Base-by-base conservation (phyloP, 2,329 filamentous ascomycete species). In the Colletotrichum abscissum region DNA sequence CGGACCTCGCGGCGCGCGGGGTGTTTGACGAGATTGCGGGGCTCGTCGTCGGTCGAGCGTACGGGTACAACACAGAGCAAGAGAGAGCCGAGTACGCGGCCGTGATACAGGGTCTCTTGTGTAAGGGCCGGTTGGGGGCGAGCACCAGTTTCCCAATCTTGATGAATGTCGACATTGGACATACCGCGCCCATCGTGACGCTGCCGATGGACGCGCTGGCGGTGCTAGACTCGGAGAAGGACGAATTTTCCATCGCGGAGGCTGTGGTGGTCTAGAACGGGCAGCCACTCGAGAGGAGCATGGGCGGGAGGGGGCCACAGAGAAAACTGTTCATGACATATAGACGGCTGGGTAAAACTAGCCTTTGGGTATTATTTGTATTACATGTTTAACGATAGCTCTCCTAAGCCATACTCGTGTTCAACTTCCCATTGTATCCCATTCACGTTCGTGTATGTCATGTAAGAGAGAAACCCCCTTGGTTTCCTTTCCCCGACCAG, bases 131-230 rank as follows among this genome's bases (percentile, higher is more conserved):
- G 0, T 22, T 82, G 55, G 82, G 77, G 16, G 38, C 38, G 0
- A 75, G 76, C 2, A 38, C 28, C 7, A 77, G 75, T 58, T 85
- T 85, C 65, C 85, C 85, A 0, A 84, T 86, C 11, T 38, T 86
- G 64, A 82, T 83, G 9, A 80, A 81, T 28, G 81, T 86, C 0
- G 85, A 86, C 56, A 77, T 86, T 57, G 85, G 85, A 0, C 84
- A 86, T 74, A 85, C 84, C 0, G 78, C 77, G 9, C 84, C 85
- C 0, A 80, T 85, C 75, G 78, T 86, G 5, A 86, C 85, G 0
- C 69, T 86, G 30, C 84, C 83, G 0, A 81, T 77, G 55, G 84
- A 84, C 76, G 79, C 80, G 1, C 54, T 85, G 73, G 83, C 78
- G 19, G 74, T 77, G 35, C 63, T 86, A 52, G 84, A 86, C 73